A percentile compares a stretch with the other conserved stretches of the same genome.
phyloP scores from a whole-genome alignment of 768 basidiomycete genomes.

The Coprinopsis marcescibilis region DNA sequence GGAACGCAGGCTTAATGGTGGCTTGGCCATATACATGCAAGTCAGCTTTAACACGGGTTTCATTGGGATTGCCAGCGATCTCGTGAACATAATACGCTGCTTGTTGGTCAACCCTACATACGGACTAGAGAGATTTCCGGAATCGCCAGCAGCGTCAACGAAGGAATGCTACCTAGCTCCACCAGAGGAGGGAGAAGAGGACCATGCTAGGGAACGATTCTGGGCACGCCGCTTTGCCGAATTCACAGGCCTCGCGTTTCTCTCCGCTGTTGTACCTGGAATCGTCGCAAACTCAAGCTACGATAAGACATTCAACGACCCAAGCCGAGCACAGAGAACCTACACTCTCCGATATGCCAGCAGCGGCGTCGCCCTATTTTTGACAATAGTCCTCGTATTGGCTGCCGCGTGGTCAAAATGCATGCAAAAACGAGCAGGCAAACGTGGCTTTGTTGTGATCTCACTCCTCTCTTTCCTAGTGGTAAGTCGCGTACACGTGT shows the following conservation, averaged over 20 bases:
- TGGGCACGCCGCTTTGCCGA: slow-evolving; percentile 25
- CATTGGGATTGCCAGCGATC: slow-evolving; percentile 28
- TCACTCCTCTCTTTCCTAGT: slow-evolving; percentile 21
- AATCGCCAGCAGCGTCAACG: slow-evolving; percentile 21
- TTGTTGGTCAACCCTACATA: slow-evolving; percentile 35
- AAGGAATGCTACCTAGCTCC: slow-evolving; percentile 19
- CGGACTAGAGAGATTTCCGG: slow-evolving; percentile 23
- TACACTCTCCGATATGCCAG: slow-evolving; percentile 22
- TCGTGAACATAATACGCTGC: slow-evolving; percentile 31
- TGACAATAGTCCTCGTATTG: slow-evolving; percentile 12
- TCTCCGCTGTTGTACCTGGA: slow-evolving; percentile 26
- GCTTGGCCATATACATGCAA: slow-evolving; percentile 26
- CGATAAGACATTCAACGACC: slow-evolving; percentile 14
- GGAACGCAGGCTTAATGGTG: slow-evolving; percentile 15
- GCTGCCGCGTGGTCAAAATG: slow-evolving; percentile 20
- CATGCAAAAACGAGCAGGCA: slow-evolving; percentile 23
- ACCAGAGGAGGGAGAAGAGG: slow-evolving; percentile 24
- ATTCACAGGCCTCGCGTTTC: slow-evolving; percentile 20
- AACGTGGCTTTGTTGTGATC: slow-evolving; percentile 17
- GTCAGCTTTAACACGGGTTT: slow-evolving; percentile 27
- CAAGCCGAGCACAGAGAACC: slow-evolving; percentile 16
- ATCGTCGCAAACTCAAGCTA: slow-evolving; percentile 24
- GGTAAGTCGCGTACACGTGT: slow-evolving; percentile 19
- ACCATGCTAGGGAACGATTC: slow-evolving; percentile 23
- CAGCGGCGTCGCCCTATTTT: slow-evolving; percentile 15